phyloP scores from a whole-genome alignment of 805 yeast species.

The Wickerhamomyces bisporus region DNA sequence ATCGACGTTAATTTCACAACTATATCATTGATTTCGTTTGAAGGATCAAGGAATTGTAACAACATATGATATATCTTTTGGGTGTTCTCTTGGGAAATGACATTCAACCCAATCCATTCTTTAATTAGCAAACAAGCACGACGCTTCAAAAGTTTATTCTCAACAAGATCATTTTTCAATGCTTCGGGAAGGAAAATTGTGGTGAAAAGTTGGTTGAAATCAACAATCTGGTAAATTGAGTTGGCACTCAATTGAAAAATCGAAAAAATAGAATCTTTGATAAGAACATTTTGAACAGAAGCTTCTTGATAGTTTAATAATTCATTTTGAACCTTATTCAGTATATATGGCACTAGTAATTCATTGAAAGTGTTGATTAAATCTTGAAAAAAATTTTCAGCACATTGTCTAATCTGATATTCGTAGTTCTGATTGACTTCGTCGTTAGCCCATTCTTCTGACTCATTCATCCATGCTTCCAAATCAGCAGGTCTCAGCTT shows the following conservation, averaged over 20 bases:
- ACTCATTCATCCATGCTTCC: conserved; percentile 78
- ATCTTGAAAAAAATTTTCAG: conserved; percentile 79
- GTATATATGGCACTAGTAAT: conserved; percentile 46
- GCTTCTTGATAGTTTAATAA: conserved; percentile 27
- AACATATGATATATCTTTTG: conserved; percentile 55
- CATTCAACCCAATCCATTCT: conserved; percentile 74
- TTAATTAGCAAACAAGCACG: conserved; percentile 70
- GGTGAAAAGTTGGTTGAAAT: conserved; percentile 59
- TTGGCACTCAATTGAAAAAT: conserved; percentile 77
- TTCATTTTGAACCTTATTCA: conserved; percentile 49
- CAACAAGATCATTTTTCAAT: conserved; percentile 35
- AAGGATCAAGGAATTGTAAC: conserved; percentile 39
- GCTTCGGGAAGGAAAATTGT: conserved; percentile 65
- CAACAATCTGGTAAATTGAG: conserved; percentile 58
- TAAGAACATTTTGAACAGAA: conserved; percentile 45
- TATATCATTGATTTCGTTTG: conserved; percentile 52
- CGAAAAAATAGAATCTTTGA: conserved; percentile 74
- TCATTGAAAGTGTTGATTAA: conserved; percentile 60
- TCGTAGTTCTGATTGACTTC: conserved; percentile 77
- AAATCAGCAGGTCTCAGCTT: conserved; percentile 70
- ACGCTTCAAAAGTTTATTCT: conserved; percentile 63
- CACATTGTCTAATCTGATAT: conserved; percentile 78
- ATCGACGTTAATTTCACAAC: conserved; percentile 79
- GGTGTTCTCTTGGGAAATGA: conserved; percentile 50
- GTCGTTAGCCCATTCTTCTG: conserved; percentile 90